Evolutionary conservation across 2,329 filamentous ascomycete genomes (phyloP), one percentile per base, ranked within the genome.

Genomic region (Aspergillus vadensis): DNA sequence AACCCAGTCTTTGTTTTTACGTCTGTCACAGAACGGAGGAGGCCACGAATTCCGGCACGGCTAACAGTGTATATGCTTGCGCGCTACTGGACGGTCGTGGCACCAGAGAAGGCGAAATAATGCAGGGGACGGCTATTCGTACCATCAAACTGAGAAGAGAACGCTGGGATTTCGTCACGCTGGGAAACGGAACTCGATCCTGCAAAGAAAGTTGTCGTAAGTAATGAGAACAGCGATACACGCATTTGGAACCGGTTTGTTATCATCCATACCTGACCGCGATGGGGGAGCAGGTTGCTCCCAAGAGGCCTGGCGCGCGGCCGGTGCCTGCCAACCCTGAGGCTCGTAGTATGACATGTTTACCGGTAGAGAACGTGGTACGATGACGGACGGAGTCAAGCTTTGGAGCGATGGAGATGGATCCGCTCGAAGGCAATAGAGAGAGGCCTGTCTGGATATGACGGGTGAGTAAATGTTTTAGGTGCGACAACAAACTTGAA

Each of bases 111-210:
- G 41, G 14, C 17, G 19, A 23, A 41, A 15, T 23, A 39, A 12
- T 2, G 10, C 38, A 53, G 8, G 36, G 30, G 17, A 15, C 19
- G 32, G 15, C 23, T 41, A 7, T 41, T 9, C 89, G 76, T 89
- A 95, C 91, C 91, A 81, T 96, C 92, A 77, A 96, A 89, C 79
- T 97, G 92, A 75, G 90, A 89, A 68, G 87, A 87, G 76, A 96
- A 97, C 61, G 92, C 92, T 72, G 83, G 81, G 60, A 86, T 84
- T 63, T 96, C 91, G 67, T 94, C 91, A 70, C 87, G 86, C 57
- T 88, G 85, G 66, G 87, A 86, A 54, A 89, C 88, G 60, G 90
- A 92, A 77, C 85, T 92, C 64, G 90, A 86, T 78, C 90, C 90
- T 91, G 15, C 55, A 53, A 21, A 30, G 55, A 10, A 60, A 30